A percentile compares a stretch with the other conserved stretches of the same genome.
phyloP scores from a whole-genome alignment of 176 grass and related monocot genomes.

The Oryza coarctata region DNA sequence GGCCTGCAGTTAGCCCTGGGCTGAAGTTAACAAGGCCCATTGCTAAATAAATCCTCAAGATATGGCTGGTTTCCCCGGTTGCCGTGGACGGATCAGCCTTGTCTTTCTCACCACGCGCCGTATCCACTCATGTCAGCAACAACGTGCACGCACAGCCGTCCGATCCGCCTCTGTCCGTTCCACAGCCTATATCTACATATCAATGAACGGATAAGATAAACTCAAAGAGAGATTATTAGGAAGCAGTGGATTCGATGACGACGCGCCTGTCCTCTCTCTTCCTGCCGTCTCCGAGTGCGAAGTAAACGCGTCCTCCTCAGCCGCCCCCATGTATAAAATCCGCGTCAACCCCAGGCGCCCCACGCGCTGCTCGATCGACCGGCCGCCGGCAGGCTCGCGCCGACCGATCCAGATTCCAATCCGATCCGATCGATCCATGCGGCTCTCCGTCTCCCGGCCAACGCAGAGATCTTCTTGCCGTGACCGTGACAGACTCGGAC shows the following conservation, averaged over 20 bases:
- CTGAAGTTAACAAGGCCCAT: too few relatives aligned
- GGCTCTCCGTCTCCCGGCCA: not conserved
- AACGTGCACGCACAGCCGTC: not conserved
- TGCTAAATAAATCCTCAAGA: too few relatives aligned
- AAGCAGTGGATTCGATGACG: too few relatives aligned
- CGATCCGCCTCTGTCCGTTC: not conserved
- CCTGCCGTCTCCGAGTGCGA: constrained; percentile 11
- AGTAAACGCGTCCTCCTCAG: not conserved
- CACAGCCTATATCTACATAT: too few relatives aligned
- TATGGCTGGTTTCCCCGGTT: too few relatives aligned
- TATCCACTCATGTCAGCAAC: not conserved
- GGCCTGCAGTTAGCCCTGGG: too few relatives aligned
- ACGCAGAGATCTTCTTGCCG: constrained; percentile 13
- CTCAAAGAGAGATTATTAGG: too few relatives aligned
- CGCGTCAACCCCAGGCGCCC: not conserved
- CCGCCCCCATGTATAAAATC: constrained; percentile 35
- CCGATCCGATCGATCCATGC: constrained; percentile 8
- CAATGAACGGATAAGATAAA: too few relatives aligned
- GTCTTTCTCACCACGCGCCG: not conserved
- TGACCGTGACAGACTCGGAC: not conserved
- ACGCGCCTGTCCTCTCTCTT: too few relatives aligned
- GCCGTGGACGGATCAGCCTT: too few relatives aligned
- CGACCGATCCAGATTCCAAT: not conserved
- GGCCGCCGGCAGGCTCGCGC: too few relatives aligned
- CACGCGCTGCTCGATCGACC: not conserved